These are phyloP conservation scores for Venturia effusa DNA, from an alignment of 2,329 filamentous ascomycete genomes.

Conservation along the genomic window DNA sequence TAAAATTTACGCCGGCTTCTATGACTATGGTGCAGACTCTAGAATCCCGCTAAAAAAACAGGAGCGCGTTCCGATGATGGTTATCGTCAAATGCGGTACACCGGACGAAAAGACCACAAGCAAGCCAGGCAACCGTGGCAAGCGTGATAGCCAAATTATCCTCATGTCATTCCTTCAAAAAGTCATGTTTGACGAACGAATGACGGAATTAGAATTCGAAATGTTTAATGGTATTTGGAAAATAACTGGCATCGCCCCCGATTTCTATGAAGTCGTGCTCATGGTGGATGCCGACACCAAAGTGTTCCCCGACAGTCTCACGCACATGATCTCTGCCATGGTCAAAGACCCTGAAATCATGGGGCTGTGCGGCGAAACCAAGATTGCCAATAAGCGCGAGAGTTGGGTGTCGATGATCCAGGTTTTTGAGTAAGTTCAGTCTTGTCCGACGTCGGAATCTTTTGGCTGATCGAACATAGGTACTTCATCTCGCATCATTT, in stretches of 20 bases:
- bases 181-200: conserved; percentile 99
- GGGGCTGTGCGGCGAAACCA: conserved; percentile 97
- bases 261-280: conserved; percentile 95
- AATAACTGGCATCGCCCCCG: conserved; percentile 93
- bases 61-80: conserved; percentile 95
- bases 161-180: conserved; percentile 99
- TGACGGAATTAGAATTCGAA: conserved; percentile 98
- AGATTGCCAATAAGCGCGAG: conserved; percentile 95
- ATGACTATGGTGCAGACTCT: conserved; percentile 82
- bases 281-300: conserved; percentile 99
- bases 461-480: conserved; percentile 18
- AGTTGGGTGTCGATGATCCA: conserved; percentile 97
- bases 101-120: conserved; percentile 69
- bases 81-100: conserved; percentile 91
- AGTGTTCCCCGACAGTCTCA: conserved; percentile 95
- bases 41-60: conserved; percentile 75
- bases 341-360: conserved; percentile 98
- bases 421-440: conserved; percentile 65
- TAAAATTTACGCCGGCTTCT: conserved; percentile 95
- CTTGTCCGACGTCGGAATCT: conserved; percentile 12
- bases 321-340: conserved; percentile 98
- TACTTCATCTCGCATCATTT: conserved; percentile 99
- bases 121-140: conserved; percentile 95
- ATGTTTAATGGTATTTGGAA: conserved; percentile 99
- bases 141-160: conserved; percentile 97